A percentile compares a stretch with the other conserved stretches of the same genome.
These are phyloP conservation scores for Lipomyces kockii DNA, from an alignment of 805 yeast genomes.

Conservation along the genomic window DNA sequence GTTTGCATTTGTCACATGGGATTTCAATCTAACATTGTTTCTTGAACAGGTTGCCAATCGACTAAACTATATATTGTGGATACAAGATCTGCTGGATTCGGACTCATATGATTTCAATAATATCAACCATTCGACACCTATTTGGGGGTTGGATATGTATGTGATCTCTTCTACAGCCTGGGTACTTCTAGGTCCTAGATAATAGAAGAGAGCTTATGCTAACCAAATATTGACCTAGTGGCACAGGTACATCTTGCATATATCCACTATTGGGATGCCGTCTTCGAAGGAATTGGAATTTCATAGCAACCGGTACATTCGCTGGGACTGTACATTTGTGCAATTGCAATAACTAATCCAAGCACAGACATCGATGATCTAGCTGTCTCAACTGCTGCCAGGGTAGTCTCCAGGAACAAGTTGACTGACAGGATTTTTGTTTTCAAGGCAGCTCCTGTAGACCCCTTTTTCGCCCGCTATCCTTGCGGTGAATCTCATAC, in stretches of 20 bases:
- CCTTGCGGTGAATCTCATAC: background rate
- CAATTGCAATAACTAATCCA: background rate
- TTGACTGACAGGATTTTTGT: constrained; percentile 38
- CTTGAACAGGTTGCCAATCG: constrained; percentile 35
- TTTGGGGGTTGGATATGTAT: constrained; percentile 24
- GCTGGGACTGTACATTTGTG: background rate
- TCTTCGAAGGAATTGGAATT: constrained; percentile 39
- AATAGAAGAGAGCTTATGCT: background rate
- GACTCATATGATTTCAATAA: background rate
- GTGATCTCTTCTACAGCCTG: background rate
- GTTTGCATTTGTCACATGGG: background rate
- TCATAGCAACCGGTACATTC: constrained; percentile 46
- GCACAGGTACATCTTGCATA: constrained; percentile 56
- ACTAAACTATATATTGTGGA: constrained; percentile 42
- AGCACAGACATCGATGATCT: constrained; percentile 49
- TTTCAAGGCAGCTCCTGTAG: constrained; percentile 23
- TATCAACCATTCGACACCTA: background rate
- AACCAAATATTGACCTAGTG: constrained; percentile 37
- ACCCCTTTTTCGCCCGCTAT: constrained; percentile 33
- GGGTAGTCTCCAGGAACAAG: constrained; percentile 43
- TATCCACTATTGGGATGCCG: constrained; percentile 51
- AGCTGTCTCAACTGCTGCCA: constrained; percentile 45
- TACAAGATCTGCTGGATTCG: constrained; percentile 36
- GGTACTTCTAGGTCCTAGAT: too few relatives aligned
- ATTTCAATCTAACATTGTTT: background rate